Percentiles rank a stretch among this genome's conserved stretches.
Evolutionary conservation across 2,329 filamentous ascomycete species (phyloP).

Genomic region (Penicillium sp.): DNA sequence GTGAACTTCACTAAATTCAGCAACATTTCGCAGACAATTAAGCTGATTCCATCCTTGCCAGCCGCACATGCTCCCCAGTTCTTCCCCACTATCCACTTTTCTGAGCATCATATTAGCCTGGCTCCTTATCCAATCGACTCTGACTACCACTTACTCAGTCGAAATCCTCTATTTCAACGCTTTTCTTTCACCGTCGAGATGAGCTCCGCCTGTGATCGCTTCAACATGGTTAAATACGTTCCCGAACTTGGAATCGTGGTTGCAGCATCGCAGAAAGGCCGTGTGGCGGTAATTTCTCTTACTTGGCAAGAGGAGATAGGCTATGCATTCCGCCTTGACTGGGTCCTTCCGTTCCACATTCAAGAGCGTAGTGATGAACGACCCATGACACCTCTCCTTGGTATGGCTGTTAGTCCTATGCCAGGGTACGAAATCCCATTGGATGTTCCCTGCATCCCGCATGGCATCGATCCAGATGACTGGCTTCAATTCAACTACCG

Average conservation of each 20-base stretch:
- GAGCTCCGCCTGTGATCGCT: constrained; percentile 52
- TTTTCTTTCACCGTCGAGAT: constrained; percentile 34
- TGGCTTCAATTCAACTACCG: constrained; percentile 31
- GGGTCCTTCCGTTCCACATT: constrained; percentile 59
- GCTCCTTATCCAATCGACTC: constrained; percentile 42
- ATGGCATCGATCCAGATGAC: constrained; percentile 27
- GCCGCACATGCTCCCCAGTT: constrained; percentile 30
- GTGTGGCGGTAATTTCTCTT: constrained; percentile 61
- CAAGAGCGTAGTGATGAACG: constrained; percentile 56
- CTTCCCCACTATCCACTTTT: constrained; percentile 53
- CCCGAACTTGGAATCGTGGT: constrained; percentile 65
- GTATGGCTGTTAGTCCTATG: constrained; percentile 63
- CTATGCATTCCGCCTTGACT: constrained; percentile 61
- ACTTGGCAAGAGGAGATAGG: constrained; percentile 47
- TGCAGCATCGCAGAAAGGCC: constrained; percentile 63
- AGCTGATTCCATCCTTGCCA: constrained; percentile 18
- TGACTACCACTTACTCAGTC: constrained; percentile 41
- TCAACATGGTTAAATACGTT: constrained; percentile 65
- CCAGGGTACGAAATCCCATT: constrained; percentile 55
- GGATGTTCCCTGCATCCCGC: constrained; percentile 45
- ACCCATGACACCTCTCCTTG: constrained; percentile 56
- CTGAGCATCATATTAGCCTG: constrained; percentile 47
- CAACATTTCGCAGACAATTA: not conserved
- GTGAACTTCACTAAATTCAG: not conserved
- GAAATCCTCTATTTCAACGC: constrained; percentile 38